Conservation (phyloP, 352 stramenopile species). For the Phytophthora colocasiae region DNA sequence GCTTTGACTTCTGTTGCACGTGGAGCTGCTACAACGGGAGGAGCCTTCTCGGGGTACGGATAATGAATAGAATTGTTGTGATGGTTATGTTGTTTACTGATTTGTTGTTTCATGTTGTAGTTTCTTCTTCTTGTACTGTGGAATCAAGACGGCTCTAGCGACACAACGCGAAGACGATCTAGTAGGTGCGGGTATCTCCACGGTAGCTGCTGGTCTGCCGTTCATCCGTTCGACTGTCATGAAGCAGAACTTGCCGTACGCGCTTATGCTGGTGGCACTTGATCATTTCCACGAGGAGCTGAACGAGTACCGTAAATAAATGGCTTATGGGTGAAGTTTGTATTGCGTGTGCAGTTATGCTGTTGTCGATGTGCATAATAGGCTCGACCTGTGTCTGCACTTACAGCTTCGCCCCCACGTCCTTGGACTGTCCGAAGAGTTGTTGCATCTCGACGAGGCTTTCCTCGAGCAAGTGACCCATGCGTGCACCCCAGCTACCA, state of each 20-base stretch:
- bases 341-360: too few species aligned
- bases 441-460: conserved; percentile 83
- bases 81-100: neutral
- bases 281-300: conserved; percentile 88
- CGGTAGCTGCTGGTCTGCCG: conserved; percentile 50
- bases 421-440: conserved; percentile 48
- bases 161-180: conserved; percentile 71
- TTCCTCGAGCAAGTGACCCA: conserved; percentile 80
- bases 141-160: conserved; percentile 74
- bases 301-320: conserved; percentile 59
- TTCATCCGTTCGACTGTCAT: conserved; percentile 73
- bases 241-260: conserved; percentile 80
- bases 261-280: conserved; percentile 76
- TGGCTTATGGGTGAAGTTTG: neutral
- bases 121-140: conserved; percentile 84
- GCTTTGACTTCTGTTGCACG: conserved; percentile 54
- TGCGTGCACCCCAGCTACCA: conserved; percentile 54
- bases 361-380: conserved; percentile 1
- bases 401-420: conserved; percentile 55
- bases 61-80: neutral
- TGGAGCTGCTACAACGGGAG: conserved; percentile 64
- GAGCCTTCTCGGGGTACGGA: conserved; percentile 62
- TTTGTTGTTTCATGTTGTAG: conserved; percentile 25
- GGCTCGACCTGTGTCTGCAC: neutral
- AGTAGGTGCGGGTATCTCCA: conserved; percentile 64